Evolutionary conservation across 768 basidiomycete genomes (phyloP), one percentile per base, ranked within the genome.

Genomic region (Podaxis sp.): DNA sequence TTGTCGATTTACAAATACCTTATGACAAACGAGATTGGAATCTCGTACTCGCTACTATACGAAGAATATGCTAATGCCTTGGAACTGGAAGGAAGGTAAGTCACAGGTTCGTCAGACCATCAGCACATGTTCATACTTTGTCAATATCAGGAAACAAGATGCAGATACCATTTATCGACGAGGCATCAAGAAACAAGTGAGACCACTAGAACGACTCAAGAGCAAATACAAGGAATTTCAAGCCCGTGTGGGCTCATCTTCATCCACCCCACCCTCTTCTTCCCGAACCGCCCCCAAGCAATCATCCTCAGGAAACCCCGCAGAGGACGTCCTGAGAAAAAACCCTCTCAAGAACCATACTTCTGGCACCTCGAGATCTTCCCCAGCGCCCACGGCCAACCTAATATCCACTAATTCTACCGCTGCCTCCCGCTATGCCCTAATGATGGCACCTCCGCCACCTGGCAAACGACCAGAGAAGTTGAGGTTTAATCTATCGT

Each of bases 1-100:
- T 81, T 93, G 32, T 82, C 81, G 37, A 82, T 87, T 36, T 98
- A 92, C 74, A 82, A 84, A 27, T 88, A 86, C 72, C 73, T 95
- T 55, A 73, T 91, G 65, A 83, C 84, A 57, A 86, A 82, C 62
- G 87, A 86, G 46, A 88, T 95, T 68, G 93, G 91, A 9, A 87
- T 82, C 27, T 81, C 82, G 1, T 91, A 90, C 70, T 85, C 91
- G 1, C 75, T 89, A 48, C 75, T 97, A 50, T 99, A 97, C 68
- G 93, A 96, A 71, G 94, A 96, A 66, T 98, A 94, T 72, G 94
- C 96, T 1, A 74, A 79, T 38, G 78, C 87, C 2, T 77, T 96
- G 57, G 95, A 98, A 74, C 76, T 79, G 48, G 81, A 82, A 44
- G 88, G 89, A 66, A 83, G 85, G 96, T 96, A 75, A 71, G 87